phyloP scores from a whole-genome alignment of 805 yeast genomes.

The Lachancea thermotolerans region DNA sequence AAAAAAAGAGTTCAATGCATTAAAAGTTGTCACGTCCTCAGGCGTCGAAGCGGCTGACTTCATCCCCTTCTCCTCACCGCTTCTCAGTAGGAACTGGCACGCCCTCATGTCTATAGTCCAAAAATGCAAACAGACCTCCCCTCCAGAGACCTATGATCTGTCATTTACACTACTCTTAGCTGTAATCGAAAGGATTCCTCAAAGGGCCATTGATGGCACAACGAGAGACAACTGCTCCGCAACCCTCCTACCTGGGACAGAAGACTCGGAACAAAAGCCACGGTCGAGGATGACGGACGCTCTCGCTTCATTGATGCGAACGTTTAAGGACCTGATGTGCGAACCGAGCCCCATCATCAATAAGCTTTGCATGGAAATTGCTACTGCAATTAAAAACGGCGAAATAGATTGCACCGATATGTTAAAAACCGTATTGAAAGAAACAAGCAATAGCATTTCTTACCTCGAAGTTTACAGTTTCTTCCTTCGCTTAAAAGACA shows the following conservation, averaged over 20 bases:
- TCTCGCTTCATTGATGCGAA: not conserved
- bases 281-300: not conserved
- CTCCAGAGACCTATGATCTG: not conserved
- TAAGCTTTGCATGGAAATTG: not conserved
- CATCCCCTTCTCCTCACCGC: slow-evolving; percentile 10
- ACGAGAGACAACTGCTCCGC: not conserved
- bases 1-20: slow-evolving; percentile 10
- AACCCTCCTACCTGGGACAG: not conserved
- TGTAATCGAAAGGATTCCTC: not conserved
- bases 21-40: slow-evolving; percentile 22
- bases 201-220: not conserved
- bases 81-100: slow-evolving; percentile 10
- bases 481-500: slow-evolving; percentile 13
- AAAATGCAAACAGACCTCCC: not conserved
- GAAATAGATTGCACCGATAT: slow-evolving; percentile 3
- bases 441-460: slow-evolving; percentile 8
- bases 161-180: not conserved
- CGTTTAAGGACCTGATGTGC: slow-evolving; percentile 1
- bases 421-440: slow-evolving; percentile 13
- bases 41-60: slow-evolving; percentile 19
- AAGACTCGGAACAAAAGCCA: not conserved
- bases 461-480: slow-evolving; percentile 12
- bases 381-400: not conserved
- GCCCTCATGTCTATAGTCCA: slow-evolving; percentile 4
- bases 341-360: not conserved